Conservation (phyloP, 805 yeast genomes). For the Sporopachydermia quercuum region DNA sequence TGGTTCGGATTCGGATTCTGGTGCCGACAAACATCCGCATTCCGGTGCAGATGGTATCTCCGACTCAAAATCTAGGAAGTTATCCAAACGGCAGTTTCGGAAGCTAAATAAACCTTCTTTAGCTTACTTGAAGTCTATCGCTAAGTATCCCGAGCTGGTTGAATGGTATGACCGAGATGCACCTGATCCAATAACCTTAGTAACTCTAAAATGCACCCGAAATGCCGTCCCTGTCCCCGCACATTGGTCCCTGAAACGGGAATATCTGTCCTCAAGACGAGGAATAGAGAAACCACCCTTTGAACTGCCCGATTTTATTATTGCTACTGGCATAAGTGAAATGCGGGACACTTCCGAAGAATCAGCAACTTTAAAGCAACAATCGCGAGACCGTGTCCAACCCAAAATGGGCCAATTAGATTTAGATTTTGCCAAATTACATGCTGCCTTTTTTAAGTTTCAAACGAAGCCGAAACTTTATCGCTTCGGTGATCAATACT, state of each 20-base stretch:
- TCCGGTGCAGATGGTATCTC: slow-evolving; percentile 13
- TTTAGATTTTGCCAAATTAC: slow-evolving; percentile 66
- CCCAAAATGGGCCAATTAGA: slow-evolving; percentile 81
- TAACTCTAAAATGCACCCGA: slow-evolving; percentile 46
- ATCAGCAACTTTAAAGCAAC: slow-evolving; percentile 43
- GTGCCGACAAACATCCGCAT: slow-evolving; percentile 4
- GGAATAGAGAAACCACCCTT: slow-evolving; percentile 60
- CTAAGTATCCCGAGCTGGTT: slow-evolving; percentile 53
- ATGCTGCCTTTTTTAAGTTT: slow-evolving; percentile 74
- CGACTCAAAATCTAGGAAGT: slow-evolving; percentile 12
- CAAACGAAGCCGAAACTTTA: slow-evolving; percentile 62
- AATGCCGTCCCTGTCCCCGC: slow-evolving; percentile 65
- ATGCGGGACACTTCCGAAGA: slow-evolving; percentile 55
- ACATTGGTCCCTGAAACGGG: slow-evolving; percentile 75
- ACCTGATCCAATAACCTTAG: slow-evolving; percentile 52
- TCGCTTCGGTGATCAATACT: slow-evolving; percentile 65
- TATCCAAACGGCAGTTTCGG: slow-evolving; percentile 34
- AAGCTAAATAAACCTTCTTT: slow-evolving; percentile 45
- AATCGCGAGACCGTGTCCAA: slow-evolving; percentile 71
- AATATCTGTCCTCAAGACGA: slow-evolving; percentile 50
- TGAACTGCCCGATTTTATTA: slow-evolving; percentile 62
- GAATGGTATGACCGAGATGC: slow-evolving; percentile 88
- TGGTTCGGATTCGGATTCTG: too few species aligned
- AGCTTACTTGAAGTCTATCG: slow-evolving; percentile 46
- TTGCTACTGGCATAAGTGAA: slow-evolving; percentile 72